Evolutionary conservation across 164 flowering plant genomes (phyloP).

Genomic region (Macadamia tetraphylla): DNA sequence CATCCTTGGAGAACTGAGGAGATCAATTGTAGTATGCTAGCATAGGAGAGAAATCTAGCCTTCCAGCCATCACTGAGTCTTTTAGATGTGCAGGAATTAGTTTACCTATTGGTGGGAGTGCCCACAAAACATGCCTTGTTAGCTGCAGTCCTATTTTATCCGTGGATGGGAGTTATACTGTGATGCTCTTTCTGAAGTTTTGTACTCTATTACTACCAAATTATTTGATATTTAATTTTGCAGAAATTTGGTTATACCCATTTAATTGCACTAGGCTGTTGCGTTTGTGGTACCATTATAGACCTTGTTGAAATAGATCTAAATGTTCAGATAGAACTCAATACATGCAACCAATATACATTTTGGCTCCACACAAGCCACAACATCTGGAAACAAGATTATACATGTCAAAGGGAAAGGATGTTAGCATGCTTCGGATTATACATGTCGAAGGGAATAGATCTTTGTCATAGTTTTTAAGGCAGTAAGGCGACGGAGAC

Average conservation of each 20-base stretch:
- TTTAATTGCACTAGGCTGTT: background rate
- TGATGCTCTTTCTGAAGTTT: background rate
- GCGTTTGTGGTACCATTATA: background rate
- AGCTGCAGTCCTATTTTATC: slow-evolving; percentile 17
- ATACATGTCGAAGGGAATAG: no score
- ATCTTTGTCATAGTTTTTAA: no score
- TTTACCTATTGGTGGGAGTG: slow-evolving; percentile 10
- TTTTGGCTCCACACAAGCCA: no score
- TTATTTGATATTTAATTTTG: slow-evolving; percentile 5
- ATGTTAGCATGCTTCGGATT: no score
- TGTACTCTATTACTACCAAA: slow-evolving; percentile 4
- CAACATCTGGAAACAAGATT: background rate
- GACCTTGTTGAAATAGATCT: background rate
- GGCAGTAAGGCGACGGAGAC: no score
- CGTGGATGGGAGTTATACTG: slow-evolving; percentile 7
- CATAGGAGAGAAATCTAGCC: no score
- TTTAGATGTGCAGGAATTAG: slow-evolving; percentile 17
- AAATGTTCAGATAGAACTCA: background rate
- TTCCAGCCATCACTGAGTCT: no score
- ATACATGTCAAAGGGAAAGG: background rate
- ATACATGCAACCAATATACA: background rate
- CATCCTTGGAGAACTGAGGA: no score
- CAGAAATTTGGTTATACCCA: slow-evolving; percentile 3
- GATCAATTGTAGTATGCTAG: no score
- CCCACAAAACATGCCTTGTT: slow-evolving; percentile 15